Evolutionary conservation across 2,329 filamentous ascomycete genomes (phyloP).

Genomic region (Neofusicoccum cordaticola): DNA sequence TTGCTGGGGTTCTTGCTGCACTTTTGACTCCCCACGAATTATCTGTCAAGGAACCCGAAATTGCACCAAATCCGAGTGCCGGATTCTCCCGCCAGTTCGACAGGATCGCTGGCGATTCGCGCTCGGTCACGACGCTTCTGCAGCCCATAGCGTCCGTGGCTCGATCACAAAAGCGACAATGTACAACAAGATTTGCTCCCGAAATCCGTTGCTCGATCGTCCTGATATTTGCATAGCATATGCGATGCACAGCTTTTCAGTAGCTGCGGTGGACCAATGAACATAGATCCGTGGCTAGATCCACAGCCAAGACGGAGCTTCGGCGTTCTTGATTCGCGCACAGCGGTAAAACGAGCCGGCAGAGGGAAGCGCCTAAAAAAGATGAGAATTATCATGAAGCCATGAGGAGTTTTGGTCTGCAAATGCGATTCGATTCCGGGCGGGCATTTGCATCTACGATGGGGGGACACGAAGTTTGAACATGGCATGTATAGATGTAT

Average conservation of each 20-base stretch:
- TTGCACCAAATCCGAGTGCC: neutral
- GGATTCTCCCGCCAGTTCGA: neutral
- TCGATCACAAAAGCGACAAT: neutral
- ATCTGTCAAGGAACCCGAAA: neutral
- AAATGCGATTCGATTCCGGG: neutral
- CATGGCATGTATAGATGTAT: conserved; percentile 2
- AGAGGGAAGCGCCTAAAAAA: neutral
- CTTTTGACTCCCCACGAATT: neutral
- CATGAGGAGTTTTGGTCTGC: neutral
- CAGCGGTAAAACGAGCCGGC: neutral
- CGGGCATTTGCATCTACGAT: neutral
- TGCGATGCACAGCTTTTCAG: neutral
- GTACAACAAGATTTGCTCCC: neutral
- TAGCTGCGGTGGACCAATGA: neutral
- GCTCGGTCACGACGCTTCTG: neutral
- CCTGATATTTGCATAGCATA: neutral
- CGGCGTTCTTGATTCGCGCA: neutral
- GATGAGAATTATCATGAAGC: neutral
- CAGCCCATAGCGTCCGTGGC: neutral
- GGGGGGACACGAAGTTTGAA: neutral
- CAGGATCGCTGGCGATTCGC: neutral
- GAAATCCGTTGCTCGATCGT: neutral
- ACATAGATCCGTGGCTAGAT: neutral
- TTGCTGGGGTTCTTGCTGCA: neutral
- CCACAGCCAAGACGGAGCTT: neutral